A percentile compares a stretch with the other conserved stretches of the same genome.
Evolutionary conservation across 2,329 filamentous ascomycete species (phyloP).

Genomic region (Tricladium varicosporioides): DNA sequence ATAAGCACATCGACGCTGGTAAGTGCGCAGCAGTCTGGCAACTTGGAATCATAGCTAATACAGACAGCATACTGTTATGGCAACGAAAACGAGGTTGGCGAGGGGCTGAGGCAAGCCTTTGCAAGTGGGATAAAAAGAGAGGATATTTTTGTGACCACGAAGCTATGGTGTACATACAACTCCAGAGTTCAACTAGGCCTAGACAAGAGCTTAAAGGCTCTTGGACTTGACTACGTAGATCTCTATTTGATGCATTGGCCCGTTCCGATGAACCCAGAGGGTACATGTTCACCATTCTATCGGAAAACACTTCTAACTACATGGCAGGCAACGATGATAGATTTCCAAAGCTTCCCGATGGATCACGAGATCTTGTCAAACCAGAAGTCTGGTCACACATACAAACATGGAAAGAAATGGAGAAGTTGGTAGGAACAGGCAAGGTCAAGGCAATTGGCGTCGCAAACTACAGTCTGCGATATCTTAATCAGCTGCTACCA

Average conservation of each 20-base stretch:
- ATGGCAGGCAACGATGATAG: constrained; percentile 22
- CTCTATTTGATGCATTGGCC: constrained; percentile 84
- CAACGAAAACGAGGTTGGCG: constrained; percentile 81
- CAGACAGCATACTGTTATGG: constrained; percentile 69
- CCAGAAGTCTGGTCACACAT: constrained; percentile 61
- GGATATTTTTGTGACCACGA: constrained; percentile 65
- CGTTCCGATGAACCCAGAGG: constrained; percentile 74
- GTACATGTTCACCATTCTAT: constrained; percentile 35
- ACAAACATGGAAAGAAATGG: constrained; percentile 74
- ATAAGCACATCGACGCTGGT: constrained; percentile 48
- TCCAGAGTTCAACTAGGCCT: constrained; percentile 66
- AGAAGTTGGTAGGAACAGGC: constrained; percentile 58
- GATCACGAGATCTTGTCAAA: constrained; percentile 59
- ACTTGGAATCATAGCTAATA: constrained; percentile 33
- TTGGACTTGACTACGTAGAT: constrained; percentile 80
- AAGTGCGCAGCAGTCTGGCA: background rate
- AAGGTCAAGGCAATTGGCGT: constrained; percentile 49
- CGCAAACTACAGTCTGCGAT: constrained; percentile 32
- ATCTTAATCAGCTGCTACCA: constrained; percentile 34
- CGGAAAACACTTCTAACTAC: constrained; percentile 10
- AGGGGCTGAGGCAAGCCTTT: constrained; percentile 70
- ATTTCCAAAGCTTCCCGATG: constrained; percentile 7
- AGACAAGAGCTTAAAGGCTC: constrained; percentile 67
- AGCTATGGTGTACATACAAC: constrained; percentile 73
- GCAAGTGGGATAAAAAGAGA: constrained; percentile 61